These are phyloP conservation scores for Penstemon davidsonii DNA, from an alignment of 257 asterid genomes.

Conservation along the genomic window DNA sequence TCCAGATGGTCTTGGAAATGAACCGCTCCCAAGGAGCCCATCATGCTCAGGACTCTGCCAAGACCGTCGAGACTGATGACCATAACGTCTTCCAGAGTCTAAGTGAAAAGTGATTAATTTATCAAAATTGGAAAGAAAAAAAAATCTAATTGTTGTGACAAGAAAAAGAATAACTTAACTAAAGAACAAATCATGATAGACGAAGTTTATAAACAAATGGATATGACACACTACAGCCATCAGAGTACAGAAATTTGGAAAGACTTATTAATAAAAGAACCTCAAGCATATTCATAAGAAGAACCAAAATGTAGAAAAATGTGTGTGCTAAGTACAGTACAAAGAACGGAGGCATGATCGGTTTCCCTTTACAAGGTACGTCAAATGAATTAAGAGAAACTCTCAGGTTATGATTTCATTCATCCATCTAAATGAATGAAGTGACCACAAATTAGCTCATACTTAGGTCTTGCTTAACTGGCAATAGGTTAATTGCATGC, in stretches of 20 bases:
- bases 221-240: conserved; percentile 8
- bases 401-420: conserved; percentile 7
- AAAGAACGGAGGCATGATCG: neutral
- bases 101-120: conserved; percentile 20
- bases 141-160: conserved; percentile 5
- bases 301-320: neutral
- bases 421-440: conserved; percentile 7
- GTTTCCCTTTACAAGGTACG: neutral
- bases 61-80: conserved; percentile 61
- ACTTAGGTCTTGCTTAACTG: conserved; percentile 2
- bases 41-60: conserved; percentile 94
- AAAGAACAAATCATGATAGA: conserved; percentile 1
- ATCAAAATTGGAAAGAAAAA: conserved; percentile 1
- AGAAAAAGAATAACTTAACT: conserved; percentile 4
- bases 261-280: conserved; percentile 5
- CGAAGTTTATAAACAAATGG: neutral
- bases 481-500: neutral
- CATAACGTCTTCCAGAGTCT: conserved; percentile 75
- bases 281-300: conserved; percentile 17
- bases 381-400: neutral
- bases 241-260: neutral
- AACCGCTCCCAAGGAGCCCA: conserved; percentile 98
- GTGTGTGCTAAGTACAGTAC: conserved; percentile 9
- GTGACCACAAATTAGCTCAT: conserved; percentile 13
- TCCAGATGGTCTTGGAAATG: conserved; percentile 84